Evolutionary conservation across 2,329 filamentous ascomycete genomes (phyloP).

Genomic region (Pseudocercospora macadamiae): DNA sequence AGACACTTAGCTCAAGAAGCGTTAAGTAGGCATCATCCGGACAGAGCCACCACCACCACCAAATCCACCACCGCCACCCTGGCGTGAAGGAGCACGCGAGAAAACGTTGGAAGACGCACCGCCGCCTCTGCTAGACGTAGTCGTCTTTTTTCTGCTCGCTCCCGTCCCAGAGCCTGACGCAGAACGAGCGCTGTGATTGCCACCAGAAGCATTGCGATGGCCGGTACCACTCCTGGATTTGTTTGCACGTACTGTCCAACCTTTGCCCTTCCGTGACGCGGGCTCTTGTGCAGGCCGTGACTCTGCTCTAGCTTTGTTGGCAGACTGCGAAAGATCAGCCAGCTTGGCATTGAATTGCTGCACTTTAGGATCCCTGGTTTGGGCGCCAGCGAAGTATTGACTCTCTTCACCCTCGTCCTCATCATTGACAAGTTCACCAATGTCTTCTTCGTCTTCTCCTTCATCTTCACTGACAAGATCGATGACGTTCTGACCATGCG

Average conservation of each 20-base stretch:
- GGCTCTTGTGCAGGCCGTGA: background rate
- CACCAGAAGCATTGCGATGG: conserved; percentile 3
- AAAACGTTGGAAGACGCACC: background rate
- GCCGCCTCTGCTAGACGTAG: background rate
- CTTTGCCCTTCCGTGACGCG: background rate
- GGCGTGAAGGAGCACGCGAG: background rate
- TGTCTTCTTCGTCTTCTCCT: conserved; percentile 29
- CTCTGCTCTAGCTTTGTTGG: conserved; percentile 4
- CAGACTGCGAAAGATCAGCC: conserved; percentile 1
- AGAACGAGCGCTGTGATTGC: conserved; percentile 3
- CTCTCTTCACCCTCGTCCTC: conserved; percentile 11
- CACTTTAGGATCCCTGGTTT: background rate
- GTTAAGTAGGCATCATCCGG: conserved; percentile 2
- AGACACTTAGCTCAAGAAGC: too few relatives aligned
- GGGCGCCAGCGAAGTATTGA: background rate
- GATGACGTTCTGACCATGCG: conserved; percentile 55
- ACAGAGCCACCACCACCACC: background rate
- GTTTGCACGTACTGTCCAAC: background rate
- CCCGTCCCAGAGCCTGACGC: conserved; percentile 9
- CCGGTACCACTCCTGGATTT: background rate
- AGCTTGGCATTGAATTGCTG: background rate
- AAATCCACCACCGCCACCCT: background rate
- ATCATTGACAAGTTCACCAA: background rate
- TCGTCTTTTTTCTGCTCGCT: conserved; percentile 5
- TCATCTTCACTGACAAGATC: conserved; percentile 50